Evolutionary conservation across 148 eudicot species (phyloP), one percentile per base, ranked within the genome.

Genomic region (Amaranthus hypochondriacus): DNA sequence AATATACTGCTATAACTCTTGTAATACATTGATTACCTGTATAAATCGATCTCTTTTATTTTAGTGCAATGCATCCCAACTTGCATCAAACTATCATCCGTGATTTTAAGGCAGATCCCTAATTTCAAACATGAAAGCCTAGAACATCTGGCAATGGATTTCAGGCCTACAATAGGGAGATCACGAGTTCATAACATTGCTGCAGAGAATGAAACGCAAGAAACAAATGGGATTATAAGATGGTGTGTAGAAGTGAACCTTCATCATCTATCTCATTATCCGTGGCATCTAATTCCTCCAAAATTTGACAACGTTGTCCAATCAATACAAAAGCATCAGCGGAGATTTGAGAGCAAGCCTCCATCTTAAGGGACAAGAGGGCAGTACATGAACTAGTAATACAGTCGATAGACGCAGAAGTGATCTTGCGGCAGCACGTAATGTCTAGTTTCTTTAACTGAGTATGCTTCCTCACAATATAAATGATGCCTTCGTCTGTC

Each of bases 401-500:
- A 56, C 66, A 74, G 71, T 85, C 83, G 61, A 92, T 74, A 18
- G 96, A 87, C 15, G 81, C 48, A 15, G 81, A 77, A 54, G 97
- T 90, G 72, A 92, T 90, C 80, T 86, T 86, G 75, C 93, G 84
- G 62, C 97, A 92, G 78, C 97, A 92, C 9, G 97, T 92, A 77
- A 90, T 77, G 74, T 92, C 91, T 70, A 92, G 73, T 72, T 81
- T 92, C 66, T 76, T 74, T 79, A 92, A 75, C 81, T 87, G 86
- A 49, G 70, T 87, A 59, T 87, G 90, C 71, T 78, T 84, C 56
- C 79, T 84, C 44, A 88, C 90, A 6, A 92, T 67, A 51, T 81
- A 86, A 18, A 87, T 85, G 65, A 92, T 81, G 49, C 91, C 96
- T 68, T 88, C 89, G 62, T 92, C 97, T 7, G 96, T 88, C 54